A percentile compares a stretch with the other conserved stretches of the same genome.
phyloP scores from a whole-genome alignment of 106 monocot species.

The Phalaenopsis aphrodite region DNA sequence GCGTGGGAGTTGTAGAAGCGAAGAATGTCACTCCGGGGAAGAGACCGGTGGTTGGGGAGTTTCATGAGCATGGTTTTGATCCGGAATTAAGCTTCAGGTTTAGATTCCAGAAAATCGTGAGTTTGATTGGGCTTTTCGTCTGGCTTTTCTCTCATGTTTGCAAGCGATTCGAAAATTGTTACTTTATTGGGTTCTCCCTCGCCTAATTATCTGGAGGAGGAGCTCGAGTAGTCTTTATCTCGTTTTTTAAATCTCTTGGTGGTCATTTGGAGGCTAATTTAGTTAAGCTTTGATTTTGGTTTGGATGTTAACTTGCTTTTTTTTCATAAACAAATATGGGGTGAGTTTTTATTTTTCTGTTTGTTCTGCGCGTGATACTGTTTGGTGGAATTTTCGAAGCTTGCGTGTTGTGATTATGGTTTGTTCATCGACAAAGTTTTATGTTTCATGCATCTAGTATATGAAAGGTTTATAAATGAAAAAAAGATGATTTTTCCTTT shows the following conservation, averaged over 20 bases:
- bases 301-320: too few species aligned
- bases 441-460: not conserved
- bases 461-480: not conserved
- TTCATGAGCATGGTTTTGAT: constrained; percentile 53
- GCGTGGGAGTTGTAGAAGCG: not conserved
- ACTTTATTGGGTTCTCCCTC: too few species aligned
- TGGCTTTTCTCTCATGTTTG: not conserved
- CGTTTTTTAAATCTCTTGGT: not conserved
- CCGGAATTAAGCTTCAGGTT: constrained; percentile 69
- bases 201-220: too few species aligned
- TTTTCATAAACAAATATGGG: too few species aligned
- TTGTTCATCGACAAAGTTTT: not conserved
- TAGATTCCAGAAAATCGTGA: constrained; percentile 81
- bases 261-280: too few species aligned
- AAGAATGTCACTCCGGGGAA: constrained; percentile 7
- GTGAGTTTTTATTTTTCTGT: too few species aligned
- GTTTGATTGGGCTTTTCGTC: constrained; percentile 14
- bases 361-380: not conserved
- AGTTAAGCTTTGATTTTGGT: not conserved
- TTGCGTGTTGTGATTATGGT: not conserved
- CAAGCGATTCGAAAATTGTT: not conserved
- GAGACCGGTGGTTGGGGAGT: constrained; percentile 31
- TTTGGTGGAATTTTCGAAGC: not conserved
- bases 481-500: too few species aligned
- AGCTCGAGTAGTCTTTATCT: not conserved